Conservation (phyloP, 768 basidiomycete species). For the Megacollybia marginata region DNA sequence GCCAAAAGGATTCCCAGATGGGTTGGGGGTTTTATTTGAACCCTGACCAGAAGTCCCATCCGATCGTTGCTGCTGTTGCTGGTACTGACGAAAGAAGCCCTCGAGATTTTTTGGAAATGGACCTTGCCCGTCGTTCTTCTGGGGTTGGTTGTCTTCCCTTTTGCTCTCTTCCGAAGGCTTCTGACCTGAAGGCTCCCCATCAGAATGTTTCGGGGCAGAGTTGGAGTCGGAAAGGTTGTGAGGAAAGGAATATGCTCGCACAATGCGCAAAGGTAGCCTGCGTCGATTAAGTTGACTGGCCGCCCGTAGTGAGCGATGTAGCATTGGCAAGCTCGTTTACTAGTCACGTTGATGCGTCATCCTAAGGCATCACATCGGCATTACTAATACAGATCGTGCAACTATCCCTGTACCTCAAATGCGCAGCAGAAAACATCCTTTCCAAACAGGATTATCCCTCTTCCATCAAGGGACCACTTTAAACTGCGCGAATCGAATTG, state of each 20-base stretch:
- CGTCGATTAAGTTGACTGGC: slow-evolving; percentile 36
- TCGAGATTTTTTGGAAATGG: slow-evolving; percentile 58
- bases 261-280: slow-evolving; percentile 23
- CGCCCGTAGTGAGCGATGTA: slow-evolving; percentile 56
- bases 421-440: slow-evolving; percentile 81
- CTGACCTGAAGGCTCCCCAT: slow-evolving; percentile 12
- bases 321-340: slow-evolving; percentile 34
- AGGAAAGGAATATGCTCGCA: slow-evolving; percentile 45
- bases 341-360: not conserved
- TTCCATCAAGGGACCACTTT: slow-evolving; percentile 83
- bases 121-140: slow-evolving; percentile 30
- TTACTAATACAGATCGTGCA: no score
- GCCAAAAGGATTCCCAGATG: slow-evolving; percentile 33
- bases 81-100: slow-evolving; percentile 72
- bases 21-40: slow-evolving; percentile 41
- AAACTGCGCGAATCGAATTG: slow-evolving; percentile 66
- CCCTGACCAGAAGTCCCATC: slow-evolving; percentile 19
- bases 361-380: not conserved
- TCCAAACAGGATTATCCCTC: slow-evolving; percentile 68
- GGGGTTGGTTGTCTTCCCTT: not conserved
- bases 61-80: slow-evolving; percentile 32
- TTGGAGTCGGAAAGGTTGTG: not conserved
- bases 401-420: slow-evolving; percentile 59
- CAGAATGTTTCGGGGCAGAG: slow-evolving; percentile 14
- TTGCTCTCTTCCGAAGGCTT: slow-evolving; percentile 7